Evolutionary conservation across 1,284 basidiomycete genomes (phyloP).

Genomic region (Stereum hirsutum): DNA sequence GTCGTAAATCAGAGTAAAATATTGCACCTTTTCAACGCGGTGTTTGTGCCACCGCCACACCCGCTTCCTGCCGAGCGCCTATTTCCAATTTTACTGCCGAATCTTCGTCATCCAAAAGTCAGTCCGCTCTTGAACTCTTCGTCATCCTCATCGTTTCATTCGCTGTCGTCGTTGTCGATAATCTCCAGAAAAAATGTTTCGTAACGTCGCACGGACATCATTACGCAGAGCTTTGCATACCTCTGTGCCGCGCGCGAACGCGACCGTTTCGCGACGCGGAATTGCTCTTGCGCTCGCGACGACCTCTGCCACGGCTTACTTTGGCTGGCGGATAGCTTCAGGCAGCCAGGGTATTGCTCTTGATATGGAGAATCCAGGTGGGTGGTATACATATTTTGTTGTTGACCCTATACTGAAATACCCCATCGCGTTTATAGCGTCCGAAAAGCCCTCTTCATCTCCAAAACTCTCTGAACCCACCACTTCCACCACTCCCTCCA

Average conservation of each 20-base stretch:
- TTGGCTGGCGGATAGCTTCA: constrained; percentile 28
- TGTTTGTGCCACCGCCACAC: no score
- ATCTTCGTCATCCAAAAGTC: no score
- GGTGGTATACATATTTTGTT: background rate
- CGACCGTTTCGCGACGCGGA: constrained; percentile 14
- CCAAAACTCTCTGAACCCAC: constrained; percentile 6
- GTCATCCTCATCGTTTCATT: no score
- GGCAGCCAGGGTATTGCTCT: constrained; percentile 33
- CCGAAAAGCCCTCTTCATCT: background rate
- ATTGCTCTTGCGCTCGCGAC: constrained; percentile 29
- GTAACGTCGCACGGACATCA: background rate
- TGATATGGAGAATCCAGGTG: constrained; percentile 20
- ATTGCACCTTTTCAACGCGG: no score
- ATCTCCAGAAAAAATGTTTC: constrained; percentile 1
- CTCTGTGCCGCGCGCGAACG: constrained; percentile 10
- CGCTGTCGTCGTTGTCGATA: no score
- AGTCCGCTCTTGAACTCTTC: no score
- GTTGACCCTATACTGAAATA: background rate
- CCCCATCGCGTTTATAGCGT: constrained; percentile 2
- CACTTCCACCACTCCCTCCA: constrained; percentile 9
- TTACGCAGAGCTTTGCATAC: constrained; percentile 1
- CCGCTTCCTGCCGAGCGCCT: no score
- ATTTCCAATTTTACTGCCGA: no score
- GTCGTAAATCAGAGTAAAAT: no score
- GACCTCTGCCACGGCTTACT: constrained; percentile 35